Conservation (phyloP, 768 basidiomycete species). For the Vararia minispora region DNA sequence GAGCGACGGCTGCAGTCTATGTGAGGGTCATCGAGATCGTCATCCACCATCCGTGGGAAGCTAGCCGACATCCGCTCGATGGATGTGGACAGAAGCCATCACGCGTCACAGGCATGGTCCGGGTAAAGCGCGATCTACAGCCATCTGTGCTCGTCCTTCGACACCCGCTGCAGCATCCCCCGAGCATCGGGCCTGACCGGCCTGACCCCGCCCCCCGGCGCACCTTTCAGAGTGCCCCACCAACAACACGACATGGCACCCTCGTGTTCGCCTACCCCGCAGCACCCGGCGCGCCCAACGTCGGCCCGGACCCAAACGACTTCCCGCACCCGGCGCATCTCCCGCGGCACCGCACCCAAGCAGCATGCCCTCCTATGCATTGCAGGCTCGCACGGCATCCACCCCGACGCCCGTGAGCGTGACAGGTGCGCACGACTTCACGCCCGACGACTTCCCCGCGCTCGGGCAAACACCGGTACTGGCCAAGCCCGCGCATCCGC, state of each 20-base stretch:
- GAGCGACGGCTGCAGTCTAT: too few relatives aligned
- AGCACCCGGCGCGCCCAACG: slow-evolving; percentile 50
- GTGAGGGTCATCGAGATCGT: too few relatives aligned
- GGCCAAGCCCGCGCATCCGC: too few relatives aligned
- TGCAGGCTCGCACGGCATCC: slow-evolving; percentile 61
- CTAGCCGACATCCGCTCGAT: too few relatives aligned
- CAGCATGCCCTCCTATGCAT: too few relatives aligned
- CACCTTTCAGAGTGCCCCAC: slow-evolving; percentile 44
- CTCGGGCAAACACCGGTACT: too few relatives aligned
- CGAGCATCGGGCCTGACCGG: slow-evolving; percentile 55
- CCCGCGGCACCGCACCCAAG: slow-evolving; percentile 27
- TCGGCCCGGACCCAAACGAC: slow-evolving; percentile 75
- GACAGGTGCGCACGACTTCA: slow-evolving; percentile 43
- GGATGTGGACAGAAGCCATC: too few relatives aligned
- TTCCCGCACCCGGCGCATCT: slow-evolving; percentile 71
- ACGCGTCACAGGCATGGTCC: too few relatives aligned
- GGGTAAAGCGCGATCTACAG: too few relatives aligned
- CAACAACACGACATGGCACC: slow-evolving; percentile 45
- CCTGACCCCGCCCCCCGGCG: slow-evolving; percentile 44
- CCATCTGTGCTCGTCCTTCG: too few relatives aligned
- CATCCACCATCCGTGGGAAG: too few relatives aligned
- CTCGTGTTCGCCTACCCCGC: slow-evolving; percentile 45
- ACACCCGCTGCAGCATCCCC: slow-evolving; percentile 70
- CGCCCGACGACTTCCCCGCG: slow-evolving; percentile 82
- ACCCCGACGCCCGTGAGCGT: slow-evolving; percentile 29